Evolutionary conservation across 306 rosid genomes (phyloP).

Genomic region (Purshia tridentata): DNA sequence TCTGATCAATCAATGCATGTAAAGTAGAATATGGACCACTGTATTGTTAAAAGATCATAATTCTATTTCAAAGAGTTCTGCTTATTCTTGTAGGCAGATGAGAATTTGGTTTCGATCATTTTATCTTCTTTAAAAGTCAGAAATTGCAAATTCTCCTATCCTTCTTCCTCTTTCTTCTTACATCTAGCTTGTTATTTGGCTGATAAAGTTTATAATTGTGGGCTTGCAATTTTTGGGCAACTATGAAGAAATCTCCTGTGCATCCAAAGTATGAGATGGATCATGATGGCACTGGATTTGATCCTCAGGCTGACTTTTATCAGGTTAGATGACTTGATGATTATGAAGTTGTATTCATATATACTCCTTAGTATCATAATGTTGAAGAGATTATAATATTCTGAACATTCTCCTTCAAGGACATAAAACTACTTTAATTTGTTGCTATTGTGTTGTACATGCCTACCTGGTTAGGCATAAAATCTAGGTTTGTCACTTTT

Average conservation of each 20-base stretch:
- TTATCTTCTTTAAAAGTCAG: not conserved
- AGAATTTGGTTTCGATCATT: constrained; percentile 1
- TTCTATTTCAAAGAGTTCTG: constrained; percentile 12
- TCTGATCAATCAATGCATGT: constrained; percentile 25
- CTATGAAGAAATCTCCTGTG: constrained; percentile 52
- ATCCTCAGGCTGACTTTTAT: constrained; percentile 40
- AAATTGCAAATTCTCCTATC: not conserved
- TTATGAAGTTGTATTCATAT: not conserved
- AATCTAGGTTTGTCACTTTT: not conserved
- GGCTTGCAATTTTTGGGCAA: not conserved
- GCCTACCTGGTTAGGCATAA: not conserved
- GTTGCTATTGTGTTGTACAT: not conserved
- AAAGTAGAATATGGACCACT: constrained; percentile 25
- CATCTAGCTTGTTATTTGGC: not conserved
- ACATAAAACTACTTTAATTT: not conserved
- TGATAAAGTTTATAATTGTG: not conserved
- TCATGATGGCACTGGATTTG: constrained; percentile 47
- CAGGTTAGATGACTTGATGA: constrained; percentile 9
- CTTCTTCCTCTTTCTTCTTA: not conserved
- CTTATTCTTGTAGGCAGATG: not conserved
- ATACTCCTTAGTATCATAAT: not conserved
- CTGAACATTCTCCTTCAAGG: not conserved
- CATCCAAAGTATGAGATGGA: constrained; percentile 35
- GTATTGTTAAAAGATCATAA: constrained; percentile 19
- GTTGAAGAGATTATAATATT: not conserved